A percentile compares a stretch with the other conserved stretches of the same genome.
Conservation (phyloP, 129 eudicot genomes). For the Sambucus nigra region DNA sequence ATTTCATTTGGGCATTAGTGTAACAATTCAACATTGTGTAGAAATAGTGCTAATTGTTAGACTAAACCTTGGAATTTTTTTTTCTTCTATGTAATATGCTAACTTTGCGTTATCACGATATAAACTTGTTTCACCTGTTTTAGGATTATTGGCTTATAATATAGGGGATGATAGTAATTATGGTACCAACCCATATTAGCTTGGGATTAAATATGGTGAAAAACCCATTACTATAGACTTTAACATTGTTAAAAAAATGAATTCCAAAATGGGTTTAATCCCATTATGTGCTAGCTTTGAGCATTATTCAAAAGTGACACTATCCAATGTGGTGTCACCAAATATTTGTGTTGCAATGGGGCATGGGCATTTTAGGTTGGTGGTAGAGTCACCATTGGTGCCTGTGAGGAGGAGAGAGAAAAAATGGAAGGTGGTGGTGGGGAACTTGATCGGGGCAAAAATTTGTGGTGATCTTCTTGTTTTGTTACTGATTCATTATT, state of each 20-base stretch:
- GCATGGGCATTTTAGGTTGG: constrained; percentile 79
- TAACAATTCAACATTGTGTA: constrained; percentile 51
- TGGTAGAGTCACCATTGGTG: constrained; percentile 54
- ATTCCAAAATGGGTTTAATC: constrained; percentile 26
- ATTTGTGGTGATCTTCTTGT: constrained; percentile 55
- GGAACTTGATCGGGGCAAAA: constrained; percentile 63
- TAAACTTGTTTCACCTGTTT: constrained; percentile 66
- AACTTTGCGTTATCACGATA: constrained; percentile 63
- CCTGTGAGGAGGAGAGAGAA: constrained; percentile 41
- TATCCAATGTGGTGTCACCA: constrained; percentile 44
- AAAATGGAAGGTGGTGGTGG: constrained; percentile 68
- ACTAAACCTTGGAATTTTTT: constrained; percentile 67
- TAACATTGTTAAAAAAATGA: constrained; percentile 23
- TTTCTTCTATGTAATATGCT: constrained; percentile 65
- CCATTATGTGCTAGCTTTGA: constrained; percentile 74
- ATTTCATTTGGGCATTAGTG: constrained; percentile 42
- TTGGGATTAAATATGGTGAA: constrained; percentile 29
- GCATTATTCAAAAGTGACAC: constrained; percentile 54
- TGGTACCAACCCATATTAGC: constrained; percentile 52
- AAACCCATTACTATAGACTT: constrained; percentile 56
- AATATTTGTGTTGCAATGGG: constrained; percentile 47
- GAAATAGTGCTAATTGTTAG: constrained; percentile 66
- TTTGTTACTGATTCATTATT: constrained; percentile 58
- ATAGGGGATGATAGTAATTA: constrained; percentile 34
- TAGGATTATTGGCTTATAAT: constrained; percentile 79